phyloP scores from a whole-genome alignment of 805 yeast genomes.

The Tetrapisispora phaffii region DNA sequence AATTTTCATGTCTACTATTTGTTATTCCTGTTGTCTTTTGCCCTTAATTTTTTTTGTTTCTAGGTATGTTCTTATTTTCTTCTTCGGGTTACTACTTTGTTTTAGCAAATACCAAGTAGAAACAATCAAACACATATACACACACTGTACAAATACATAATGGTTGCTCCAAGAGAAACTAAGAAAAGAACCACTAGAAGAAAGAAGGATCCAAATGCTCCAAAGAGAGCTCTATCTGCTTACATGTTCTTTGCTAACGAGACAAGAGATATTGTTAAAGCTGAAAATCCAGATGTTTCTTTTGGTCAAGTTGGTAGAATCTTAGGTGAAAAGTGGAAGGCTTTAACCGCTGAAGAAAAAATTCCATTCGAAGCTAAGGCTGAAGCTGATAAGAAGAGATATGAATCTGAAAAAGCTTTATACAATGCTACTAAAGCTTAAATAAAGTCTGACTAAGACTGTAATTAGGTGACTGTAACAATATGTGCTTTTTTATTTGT shows the following conservation, averaged over 20 bases:
- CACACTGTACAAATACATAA: conserved; percentile 7
- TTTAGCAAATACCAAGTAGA: background rate
- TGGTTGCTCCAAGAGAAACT: conserved; percentile 34
- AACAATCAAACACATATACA: background rate
- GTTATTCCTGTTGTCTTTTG: too few relatives aligned
- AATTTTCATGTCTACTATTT: too few relatives aligned
- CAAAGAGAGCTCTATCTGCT: conserved; percentile 96
- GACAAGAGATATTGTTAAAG: conserved; percentile 89
- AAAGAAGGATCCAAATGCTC: conserved; percentile 89
- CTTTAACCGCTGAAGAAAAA: conserved; percentile 72
- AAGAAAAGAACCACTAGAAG: conserved; percentile 33
- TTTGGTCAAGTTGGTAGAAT: conserved; percentile 94
- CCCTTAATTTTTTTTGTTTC: too few relatives aligned
- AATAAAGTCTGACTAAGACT: too few relatives aligned
- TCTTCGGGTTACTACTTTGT: background rate
- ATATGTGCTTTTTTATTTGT: too few relatives aligned
- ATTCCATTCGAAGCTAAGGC: conserved; percentile 89
- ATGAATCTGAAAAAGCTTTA: conserved; percentile 90
- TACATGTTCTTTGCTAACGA: conserved; percentile 99
- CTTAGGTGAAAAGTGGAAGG: conserved; percentile 96
- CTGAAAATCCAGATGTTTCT: conserved; percentile 92
- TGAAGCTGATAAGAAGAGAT: conserved; percentile 92
- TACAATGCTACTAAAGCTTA: conserved; percentile 41
- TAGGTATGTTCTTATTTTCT: too few relatives aligned
- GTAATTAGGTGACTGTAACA: too few relatives aligned